Conservation (phyloP, 441 rosid species). For the Corymbia calophylla region DNA sequence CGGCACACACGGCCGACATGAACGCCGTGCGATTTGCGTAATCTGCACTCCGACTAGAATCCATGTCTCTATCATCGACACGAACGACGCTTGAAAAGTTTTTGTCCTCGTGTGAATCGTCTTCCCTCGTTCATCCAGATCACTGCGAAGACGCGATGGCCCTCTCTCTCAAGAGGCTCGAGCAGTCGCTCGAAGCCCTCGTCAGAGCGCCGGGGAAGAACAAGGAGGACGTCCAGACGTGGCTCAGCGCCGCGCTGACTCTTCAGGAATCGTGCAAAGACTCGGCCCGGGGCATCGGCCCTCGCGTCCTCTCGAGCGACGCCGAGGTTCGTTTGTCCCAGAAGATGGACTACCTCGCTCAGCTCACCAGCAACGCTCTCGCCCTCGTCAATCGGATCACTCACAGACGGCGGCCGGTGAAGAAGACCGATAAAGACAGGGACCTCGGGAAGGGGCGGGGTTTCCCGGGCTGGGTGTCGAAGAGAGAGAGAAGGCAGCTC, state of each 20-base stretch:
- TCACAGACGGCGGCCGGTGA: neutral
- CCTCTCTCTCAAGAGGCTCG: conserved; percentile 50
- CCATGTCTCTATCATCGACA: neutral
- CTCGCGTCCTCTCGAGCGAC: neutral
- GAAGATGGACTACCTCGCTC: conserved; percentile 57
- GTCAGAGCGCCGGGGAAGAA: conserved; percentile 11
- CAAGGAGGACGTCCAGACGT: conserved; percentile 56
- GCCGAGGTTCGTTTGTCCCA: conserved; percentile 19
- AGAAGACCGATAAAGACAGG: neutral
- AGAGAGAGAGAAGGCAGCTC: conserved; percentile 44
- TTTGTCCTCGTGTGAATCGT: neutral
- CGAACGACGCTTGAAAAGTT: neutral
- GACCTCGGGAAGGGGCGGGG: neutral
- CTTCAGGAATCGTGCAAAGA: conserved; percentile 77
- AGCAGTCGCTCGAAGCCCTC: conserved; percentile 43
- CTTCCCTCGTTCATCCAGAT: conserved; percentile 17
- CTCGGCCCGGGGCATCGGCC: conserved; percentile 18
- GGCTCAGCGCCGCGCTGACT: conserved; percentile 71
- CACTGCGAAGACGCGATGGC: conserved; percentile 40
- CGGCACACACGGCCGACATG: neutral
- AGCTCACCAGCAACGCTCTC: conserved; percentile 48
- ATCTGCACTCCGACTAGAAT: neutral
- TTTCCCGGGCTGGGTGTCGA: conserved; percentile 55
- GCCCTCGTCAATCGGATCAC: conserved; percentile 40
- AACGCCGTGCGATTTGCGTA: neutral